phyloP scores from a whole-genome alignment of 805 yeast species.

The Pichia nanzhaoensis region DNA sequence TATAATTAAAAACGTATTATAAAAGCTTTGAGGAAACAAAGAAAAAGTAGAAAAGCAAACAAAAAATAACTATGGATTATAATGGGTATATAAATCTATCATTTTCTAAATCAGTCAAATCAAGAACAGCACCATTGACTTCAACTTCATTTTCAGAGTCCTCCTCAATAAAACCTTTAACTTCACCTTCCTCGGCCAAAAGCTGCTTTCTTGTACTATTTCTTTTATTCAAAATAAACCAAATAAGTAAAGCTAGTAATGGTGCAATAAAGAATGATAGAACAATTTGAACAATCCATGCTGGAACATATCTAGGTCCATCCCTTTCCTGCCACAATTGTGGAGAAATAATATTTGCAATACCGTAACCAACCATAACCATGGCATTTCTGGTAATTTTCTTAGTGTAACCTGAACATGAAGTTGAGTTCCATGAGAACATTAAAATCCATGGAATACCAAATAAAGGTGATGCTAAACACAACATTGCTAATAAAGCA shows the following conservation, averaged over 20 bases:
- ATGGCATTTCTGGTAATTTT: slow-evolving; percentile 41
- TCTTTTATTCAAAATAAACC: slow-evolving; percentile 39
- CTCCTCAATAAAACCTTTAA: slow-evolving; percentile 25
- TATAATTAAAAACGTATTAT: too few species aligned
- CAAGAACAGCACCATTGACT: slow-evolving; percentile 40
- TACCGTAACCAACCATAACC: slow-evolving; percentile 40
- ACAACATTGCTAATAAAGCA: slow-evolving; percentile 42
- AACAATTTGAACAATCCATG: slow-evolving; percentile 53
- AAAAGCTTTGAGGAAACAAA: too few species aligned
- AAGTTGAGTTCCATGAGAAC: slow-evolving; percentile 23
- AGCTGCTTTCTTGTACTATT: slow-evolving; percentile 26
- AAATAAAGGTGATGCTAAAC: slow-evolving; percentile 38
- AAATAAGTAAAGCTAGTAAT: slow-evolving; percentile 34
- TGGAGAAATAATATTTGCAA: slow-evolving; percentile 49
- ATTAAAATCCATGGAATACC: slow-evolving; percentile 24
- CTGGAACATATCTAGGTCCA: slow-evolving; percentile 41
- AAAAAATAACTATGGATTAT: slow-evolving; percentile 12
- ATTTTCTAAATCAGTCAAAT: slow-evolving; percentile 49
- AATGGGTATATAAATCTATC: slow-evolving; percentile 45
- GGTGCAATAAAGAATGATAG: slow-evolving; percentile 45
- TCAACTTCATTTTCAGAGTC: slow-evolving; percentile 17
- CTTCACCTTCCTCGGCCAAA: slow-evolving; percentile 17
- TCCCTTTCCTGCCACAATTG: slow-evolving; percentile 47
- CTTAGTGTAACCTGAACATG: slow-evolving; percentile 45
- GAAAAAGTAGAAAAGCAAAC: too few species aligned